A percentile compares a stretch with the other conserved stretches of the same genome.
These are phyloP conservation scores for Cryptosporidium ryanae DNA, from an alignment of 169 alveolate genomes.

Conservation along the genomic window DNA sequence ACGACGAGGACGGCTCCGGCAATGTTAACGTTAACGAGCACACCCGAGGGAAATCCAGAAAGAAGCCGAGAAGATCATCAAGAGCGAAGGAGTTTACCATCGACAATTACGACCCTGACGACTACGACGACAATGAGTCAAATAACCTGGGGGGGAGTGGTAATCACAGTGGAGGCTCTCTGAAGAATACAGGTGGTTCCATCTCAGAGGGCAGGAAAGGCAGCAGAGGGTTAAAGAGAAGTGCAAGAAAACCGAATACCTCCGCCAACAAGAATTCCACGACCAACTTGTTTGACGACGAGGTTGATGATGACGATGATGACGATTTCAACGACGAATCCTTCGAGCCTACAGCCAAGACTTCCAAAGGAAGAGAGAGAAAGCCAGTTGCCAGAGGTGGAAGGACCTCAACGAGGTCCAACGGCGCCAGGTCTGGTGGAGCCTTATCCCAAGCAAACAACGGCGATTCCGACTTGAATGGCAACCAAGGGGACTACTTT, in stretches of 20 bases:
- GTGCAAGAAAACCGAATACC: constrained; percentile 1
- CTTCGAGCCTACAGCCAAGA: constrained; percentile 32
- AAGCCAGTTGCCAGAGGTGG: constrained; percentile 11
- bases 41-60: constrained; percentile 32
- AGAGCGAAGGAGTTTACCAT: constrained; percentile 63
- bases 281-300: not conserved
- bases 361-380: constrained; percentile 8
- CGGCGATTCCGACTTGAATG: constrained; percentile 2
- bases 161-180: not conserved
- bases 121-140: constrained; percentile 26
- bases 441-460: not conserved
- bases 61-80: constrained; percentile 59
- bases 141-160: not conserved
- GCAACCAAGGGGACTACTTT: not conserved
- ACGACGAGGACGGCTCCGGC: constrained; percentile 19
- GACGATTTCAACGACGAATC: constrained; percentile 69
- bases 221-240: constrained; percentile 20
- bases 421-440: not conserved
- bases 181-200: not conserved
- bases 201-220: constrained; percentile 34
- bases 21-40: not conserved
- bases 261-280: not conserved
- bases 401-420: not conserved
- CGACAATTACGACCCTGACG: constrained; percentile 52
- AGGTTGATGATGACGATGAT: constrained; percentile 18